Evolutionary conservation across 208 protist species (phyloP).

Genomic region (Kentomonas sorsogonicus): DNA sequence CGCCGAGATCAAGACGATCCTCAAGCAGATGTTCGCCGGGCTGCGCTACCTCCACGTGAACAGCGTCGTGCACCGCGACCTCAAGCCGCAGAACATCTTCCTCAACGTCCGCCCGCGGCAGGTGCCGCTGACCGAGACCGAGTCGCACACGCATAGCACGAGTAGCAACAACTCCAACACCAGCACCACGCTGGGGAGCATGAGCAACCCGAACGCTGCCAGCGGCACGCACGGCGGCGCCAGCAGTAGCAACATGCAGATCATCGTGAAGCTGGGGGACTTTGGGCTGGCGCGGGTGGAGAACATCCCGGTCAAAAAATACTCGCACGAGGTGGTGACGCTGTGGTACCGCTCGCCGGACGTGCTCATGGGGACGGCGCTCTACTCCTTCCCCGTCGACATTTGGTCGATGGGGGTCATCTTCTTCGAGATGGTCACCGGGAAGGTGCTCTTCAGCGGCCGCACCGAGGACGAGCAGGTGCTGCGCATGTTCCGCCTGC

Average conservation of each 20-base stretch:
- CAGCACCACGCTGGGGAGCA: not conserved
- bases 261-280: constrained; percentile 82
- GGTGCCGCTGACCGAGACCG: constrained; percentile 22
- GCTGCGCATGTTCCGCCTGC: constrained; percentile 74
- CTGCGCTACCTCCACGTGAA: constrained; percentile 69
- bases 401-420: constrained; percentile 94
- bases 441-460: constrained; percentile 80
- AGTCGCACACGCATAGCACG: constrained; percentile 11
- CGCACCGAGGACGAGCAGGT: constrained; percentile 89
- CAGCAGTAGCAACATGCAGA: constrained; percentile 12
- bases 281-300: constrained; percentile 85
- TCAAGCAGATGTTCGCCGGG: constrained; percentile 77
- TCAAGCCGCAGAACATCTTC: constrained; percentile 91
- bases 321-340: constrained; percentile 90
- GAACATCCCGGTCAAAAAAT: constrained; percentile 91
- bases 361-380: constrained; percentile 76
- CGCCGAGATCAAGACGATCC: constrained; percentile 49
- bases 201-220: not conserved
- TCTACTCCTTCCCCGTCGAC: constrained; percentile 85
- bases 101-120: constrained; percentile 41
- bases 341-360: constrained; percentile 94
- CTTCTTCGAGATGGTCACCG: constrained; percentile 90
- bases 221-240: constrained; percentile 4
- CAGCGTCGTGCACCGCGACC: constrained; percentile 85
- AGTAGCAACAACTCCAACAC: constrained; percentile 4